A percentile compares a stretch with the other conserved stretches of the same genome.
Evolutionary conservation across 2,329 filamentous ascomycete species (phyloP).

Genomic region (Aspergillus luchuensis): DNA sequence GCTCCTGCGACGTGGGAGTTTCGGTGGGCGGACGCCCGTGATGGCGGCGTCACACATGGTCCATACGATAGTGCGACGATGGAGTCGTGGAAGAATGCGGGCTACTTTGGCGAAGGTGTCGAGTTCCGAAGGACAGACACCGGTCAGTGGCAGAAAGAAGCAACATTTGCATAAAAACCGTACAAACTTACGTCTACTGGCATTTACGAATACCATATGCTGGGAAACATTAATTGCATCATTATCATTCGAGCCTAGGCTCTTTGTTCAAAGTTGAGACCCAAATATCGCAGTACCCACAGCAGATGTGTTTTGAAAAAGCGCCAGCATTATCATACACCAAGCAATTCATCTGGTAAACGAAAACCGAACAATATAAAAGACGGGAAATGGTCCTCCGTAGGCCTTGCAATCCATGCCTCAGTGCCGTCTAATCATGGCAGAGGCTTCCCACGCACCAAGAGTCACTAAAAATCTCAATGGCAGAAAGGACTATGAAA

Average conservation of each 20-base stretch:
- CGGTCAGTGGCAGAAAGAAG: conserved; percentile 56
- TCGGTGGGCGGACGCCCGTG: conserved; percentile 85
- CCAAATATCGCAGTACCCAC: conserved; percentile 27
- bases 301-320: conserved; percentile 29
- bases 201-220: conserved; percentile 12
- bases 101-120: conserved; percentile 86
- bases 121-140: conserved; percentile 68
- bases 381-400: conserved; percentile 16
- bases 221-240: conserved; percentile 22
- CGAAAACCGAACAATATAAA: conserved; percentile 23
- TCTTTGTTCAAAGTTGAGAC: conserved; percentile 25
- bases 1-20: conserved; percentile 74
- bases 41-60: conserved; percentile 76
- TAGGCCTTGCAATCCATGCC: background rate
- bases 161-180: conserved; percentile 53
- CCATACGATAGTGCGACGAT: conserved; percentile 85
- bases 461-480: conserved; percentile 16
- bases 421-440: background rate
- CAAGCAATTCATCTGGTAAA: conserved; percentile 35
- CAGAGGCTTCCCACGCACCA: background rate
- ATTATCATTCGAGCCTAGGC: conserved; percentile 24
- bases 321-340: conserved; percentile 45
- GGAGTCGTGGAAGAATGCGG: conserved; percentile 86
- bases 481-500: conserved; percentile 50
- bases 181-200: conserved; percentile 10